Evolutionary conservation across 306 rosid genomes (phyloP), one percentile per base, ranked within the genome.

Genomic region (Vigna trinervia): DNA sequence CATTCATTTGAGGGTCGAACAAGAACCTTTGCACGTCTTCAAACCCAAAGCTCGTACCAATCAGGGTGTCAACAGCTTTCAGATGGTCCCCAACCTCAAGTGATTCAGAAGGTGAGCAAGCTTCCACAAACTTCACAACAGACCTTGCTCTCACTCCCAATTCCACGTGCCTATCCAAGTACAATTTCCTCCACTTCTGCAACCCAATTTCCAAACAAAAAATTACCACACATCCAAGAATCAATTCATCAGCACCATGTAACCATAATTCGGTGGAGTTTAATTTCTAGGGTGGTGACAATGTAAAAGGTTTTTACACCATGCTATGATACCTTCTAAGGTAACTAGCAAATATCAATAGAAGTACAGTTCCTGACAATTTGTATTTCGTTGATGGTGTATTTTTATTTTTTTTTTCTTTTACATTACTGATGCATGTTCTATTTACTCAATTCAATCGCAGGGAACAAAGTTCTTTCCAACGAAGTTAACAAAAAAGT

Each of bases 131-230:
- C 69, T 81, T 81, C 38, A 81, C 85, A 20, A 82, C 84, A 51
- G 71, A 81, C 59, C 45, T 59, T 53, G 83, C 94, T 75, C 76
- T 72, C 54, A 81, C 68, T 8, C 82, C 91, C 85, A 88, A 65
- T 79, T 89, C 93, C 36, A 56, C 50, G 83, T 89, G 96, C 86
- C 86, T 86, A 87, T 78, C 81, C 12, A 86, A 53, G 89, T 94
- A 94, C 69, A 89, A 75, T 51, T 46, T 60, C 86, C 80, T 89
- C 96, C 98, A 94, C 46, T 80, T 88, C 98, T 94, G 77, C 14
- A 78, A 46, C 53, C 57, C 63, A 82, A 62, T 71, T 71, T 69
- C 71, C 77, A 65, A 70, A 52, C 58, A 65, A 71, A 47, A 47
- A 45, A 71, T 56, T 39, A 71, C 43, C 10, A 41, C 12, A 60